Conservation (phyloP, 2,329 filamentous ascomycete species). For the Chrysoporthe austroafricana region DNA sequence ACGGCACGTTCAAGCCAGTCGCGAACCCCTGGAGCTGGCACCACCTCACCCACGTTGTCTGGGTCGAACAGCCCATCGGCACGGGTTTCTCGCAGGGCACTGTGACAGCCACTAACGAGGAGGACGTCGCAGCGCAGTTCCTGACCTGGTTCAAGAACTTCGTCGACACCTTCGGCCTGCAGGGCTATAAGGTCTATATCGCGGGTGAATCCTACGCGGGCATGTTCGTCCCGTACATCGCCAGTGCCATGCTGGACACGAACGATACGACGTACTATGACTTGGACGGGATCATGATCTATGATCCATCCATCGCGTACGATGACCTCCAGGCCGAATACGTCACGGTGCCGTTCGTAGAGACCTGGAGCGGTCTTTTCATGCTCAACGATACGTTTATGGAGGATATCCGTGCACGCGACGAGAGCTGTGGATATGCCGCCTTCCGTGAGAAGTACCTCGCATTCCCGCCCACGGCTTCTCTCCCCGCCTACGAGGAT, state of each 20-base stretch:
- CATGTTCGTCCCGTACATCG: constrained; percentile 71
- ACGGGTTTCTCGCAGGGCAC: constrained; percentile 72
- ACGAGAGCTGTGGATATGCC: constrained; percentile 64
- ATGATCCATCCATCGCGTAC: constrained; percentile 68
- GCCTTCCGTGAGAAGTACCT: constrained; percentile 64
- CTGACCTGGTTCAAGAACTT: constrained; percentile 81
- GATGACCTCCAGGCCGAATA: constrained; percentile 49
- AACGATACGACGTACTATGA: constrained; percentile 70
- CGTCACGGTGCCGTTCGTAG: constrained; percentile 61
- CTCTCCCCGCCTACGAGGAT: constrained; percentile 51
- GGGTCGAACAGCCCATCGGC: constrained; percentile 69
- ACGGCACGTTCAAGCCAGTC: constrained; percentile 68
- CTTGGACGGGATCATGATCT: constrained; percentile 70
- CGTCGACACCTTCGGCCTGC: constrained; percentile 69
- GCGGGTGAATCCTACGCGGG: constrained; percentile 75
- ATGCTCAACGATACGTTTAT: constrained; percentile 65
- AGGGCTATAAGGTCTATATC: constrained; percentile 72
- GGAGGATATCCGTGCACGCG: constrained; percentile 53
- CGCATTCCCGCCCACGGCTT: constrained; percentile 68
- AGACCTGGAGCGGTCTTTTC: constrained; percentile 59
- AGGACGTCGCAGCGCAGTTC: constrained; percentile 73
- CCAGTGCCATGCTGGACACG: constrained; percentile 71
- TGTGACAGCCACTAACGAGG: constrained; percentile 66
- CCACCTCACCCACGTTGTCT: constrained; percentile 77
- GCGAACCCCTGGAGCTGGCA: constrained; percentile 75